Percentiles rank a stretch among this genome's conserved stretches.
Evolutionary conservation across 331 rosid species (phyloP).

Genomic region (Quercus tomentella): DNA sequence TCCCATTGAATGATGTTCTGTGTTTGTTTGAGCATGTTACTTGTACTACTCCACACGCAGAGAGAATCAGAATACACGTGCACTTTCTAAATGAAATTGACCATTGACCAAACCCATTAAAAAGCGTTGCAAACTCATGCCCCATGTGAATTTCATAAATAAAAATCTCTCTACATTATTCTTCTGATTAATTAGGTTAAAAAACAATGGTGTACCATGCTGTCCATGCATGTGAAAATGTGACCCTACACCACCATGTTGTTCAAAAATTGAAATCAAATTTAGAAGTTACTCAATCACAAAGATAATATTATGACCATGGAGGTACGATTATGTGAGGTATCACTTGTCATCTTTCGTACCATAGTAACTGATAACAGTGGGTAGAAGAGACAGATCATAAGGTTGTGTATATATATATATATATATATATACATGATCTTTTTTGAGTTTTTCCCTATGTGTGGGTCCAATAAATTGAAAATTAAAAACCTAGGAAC

Average conservation of each 20-base stretch:
- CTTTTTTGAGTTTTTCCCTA: background rate
- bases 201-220: background rate
- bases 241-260: background rate
- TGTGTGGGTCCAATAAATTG: background rate
- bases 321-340: too few relatives aligned
- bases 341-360: too few relatives aligned
- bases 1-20: too few relatives aligned
- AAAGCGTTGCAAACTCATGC: too few relatives aligned
- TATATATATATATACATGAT: too few relatives aligned
- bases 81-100: background rate
- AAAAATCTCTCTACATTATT: background rate
- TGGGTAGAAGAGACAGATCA: background rate
- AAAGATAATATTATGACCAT: background rate
- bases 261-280: background rate
- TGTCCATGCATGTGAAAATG: background rate
- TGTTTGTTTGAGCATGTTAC: background rate
- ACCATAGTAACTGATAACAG: too few relatives aligned
- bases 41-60: background rate
- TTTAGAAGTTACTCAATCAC: background rate
- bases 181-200: background rate
- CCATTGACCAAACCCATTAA: background rate
- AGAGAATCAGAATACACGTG: background rate
- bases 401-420: background rate
- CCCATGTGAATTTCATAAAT: background rate
- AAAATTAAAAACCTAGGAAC: background rate